phyloP scores from a whole-genome alignment of 768 basidiomycete species.

The Mycena chlorophos region DNA sequence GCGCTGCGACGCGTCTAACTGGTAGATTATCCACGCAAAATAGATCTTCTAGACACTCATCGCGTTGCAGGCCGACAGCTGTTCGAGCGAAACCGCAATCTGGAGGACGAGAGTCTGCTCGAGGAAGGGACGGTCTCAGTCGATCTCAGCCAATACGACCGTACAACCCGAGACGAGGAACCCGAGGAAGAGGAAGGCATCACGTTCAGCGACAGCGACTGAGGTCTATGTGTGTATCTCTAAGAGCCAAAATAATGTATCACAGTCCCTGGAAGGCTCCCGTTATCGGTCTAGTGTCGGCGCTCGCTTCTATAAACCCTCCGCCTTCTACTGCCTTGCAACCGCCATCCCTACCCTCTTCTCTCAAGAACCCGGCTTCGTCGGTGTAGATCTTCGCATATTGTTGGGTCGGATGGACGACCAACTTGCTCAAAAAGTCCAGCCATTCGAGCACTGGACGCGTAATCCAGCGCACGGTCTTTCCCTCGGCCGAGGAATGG shows the following conservation, averaged over 20 bases:
- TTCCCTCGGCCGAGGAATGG: conserved; percentile 43
- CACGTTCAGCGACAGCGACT: conserved; percentile 89
- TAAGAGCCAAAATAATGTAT: conserved; percentile 19
- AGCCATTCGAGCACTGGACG: conserved; percentile 75
- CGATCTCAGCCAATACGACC: conserved; percentile 86
- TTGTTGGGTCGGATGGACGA: conserved; percentile 39
- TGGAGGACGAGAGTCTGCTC: conserved; percentile 77
- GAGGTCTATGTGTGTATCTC: conserved; percentile 22
- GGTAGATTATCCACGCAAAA: conserved; percentile 48
- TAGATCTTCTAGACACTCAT: conserved; percentile 6
- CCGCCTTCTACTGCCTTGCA: conserved; percentile 58
- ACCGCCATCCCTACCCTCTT: conserved; percentile 56
- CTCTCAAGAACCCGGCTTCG: conserved; percentile 60
- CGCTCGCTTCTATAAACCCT: conserved; percentile 52
- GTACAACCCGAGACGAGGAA: conserved; percentile 60
- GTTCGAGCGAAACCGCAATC: conserved; percentile 78
- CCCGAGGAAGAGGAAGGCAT: conserved; percentile 66
- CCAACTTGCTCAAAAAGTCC: conserved; percentile 52
- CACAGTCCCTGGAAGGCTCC: conserved; percentile 61
- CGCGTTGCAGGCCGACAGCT: conserved; percentile 84
- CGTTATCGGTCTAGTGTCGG: conserved; percentile 41
- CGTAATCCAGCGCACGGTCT: conserved; percentile 63
- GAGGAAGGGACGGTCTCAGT: conserved; percentile 89
- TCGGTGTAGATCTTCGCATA: conserved; percentile 41
- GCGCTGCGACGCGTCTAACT: conserved; percentile 55